Conservation (phyloP, 345 rosid genomes). For the Sisymbrium altissimum region DNA sequence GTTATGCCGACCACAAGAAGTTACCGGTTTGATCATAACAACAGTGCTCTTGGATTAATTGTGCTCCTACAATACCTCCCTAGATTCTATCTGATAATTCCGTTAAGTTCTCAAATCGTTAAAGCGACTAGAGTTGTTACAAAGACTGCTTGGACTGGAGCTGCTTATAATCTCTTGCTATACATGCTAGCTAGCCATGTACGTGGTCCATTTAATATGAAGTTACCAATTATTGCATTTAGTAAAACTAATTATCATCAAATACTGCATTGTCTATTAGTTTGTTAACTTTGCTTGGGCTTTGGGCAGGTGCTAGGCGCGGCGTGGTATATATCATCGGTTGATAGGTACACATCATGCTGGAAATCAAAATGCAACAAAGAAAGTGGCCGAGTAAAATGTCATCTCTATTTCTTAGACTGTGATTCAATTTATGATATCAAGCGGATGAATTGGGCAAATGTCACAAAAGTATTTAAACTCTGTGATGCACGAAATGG, state of each 20-base stretch:
- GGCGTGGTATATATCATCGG: constrained; percentile 76
- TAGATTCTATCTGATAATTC: constrained; percentile 77
- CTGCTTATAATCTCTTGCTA: constrained; percentile 78
- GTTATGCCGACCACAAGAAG: constrained; percentile 55
- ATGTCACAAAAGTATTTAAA: constrained; percentile 50
- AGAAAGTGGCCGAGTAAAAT: constrained; percentile 37
- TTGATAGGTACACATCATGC: constrained; percentile 74
- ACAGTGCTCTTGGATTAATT: constrained; percentile 69
- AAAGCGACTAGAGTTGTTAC: constrained; percentile 84
- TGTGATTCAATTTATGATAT: constrained; percentile 39
- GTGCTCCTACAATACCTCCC: constrained; percentile 73
- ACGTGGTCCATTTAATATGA: no score
- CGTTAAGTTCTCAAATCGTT: constrained; percentile 74
- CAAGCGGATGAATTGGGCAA: constrained; percentile 48
- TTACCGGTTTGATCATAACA: constrained; percentile 51
- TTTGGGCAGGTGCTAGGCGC: constrained; percentile 93
- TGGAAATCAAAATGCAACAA: constrained; percentile 62
- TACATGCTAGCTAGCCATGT: constrained; percentile 89
- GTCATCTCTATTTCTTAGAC: constrained; percentile 52
- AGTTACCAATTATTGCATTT: no score
- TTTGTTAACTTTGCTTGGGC: neutral
- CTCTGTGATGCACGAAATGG: constrained; percentile 46
- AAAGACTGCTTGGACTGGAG: constrained; percentile 96
- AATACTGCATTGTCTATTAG: no score
- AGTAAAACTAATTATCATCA: no score